Base-by-base conservation (phyloP, 441 rosid species). In the Macaranga tanarius region DNA sequence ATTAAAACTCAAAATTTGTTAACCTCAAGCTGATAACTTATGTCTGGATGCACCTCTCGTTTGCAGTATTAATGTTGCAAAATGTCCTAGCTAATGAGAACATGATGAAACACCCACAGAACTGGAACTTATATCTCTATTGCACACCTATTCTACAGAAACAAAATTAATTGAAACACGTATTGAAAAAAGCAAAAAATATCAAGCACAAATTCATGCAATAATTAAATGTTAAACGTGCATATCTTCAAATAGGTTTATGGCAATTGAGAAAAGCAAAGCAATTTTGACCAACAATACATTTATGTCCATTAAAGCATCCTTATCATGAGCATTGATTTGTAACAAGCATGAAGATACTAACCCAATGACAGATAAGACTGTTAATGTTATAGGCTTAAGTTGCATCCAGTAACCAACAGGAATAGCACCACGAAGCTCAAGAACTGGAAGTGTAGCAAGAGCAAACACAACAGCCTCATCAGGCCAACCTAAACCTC, bases 351-450 rank as follows among this genome's bases (percentile, higher is more conserved):
- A 44, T 67, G 72, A 45, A 8, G 42, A 51, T 62, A 82, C 95
- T 81, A 67, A 94, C 97, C 97, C 99, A 71, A 88, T 34, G 78
- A 92, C 76, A 67, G 97, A 82, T 70, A 85, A 78, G 71, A 81
- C 71, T 2, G 94, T 94, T 57, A 92, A 82, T 67, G 71, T 65
- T 0, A 22, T 28, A 22, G 97, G 97, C 47, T 85, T 86, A 22
- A 94, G 93, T 68, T 89, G 91, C 97, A 94, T 82, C 99, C 99
- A 92, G 70, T 94, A 92, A 69, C 99, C 99, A 52, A 92, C 97
- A 7, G 97, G 97, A 52, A 90, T 92, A 40, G 97, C 99, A 64
- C 99, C 94, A 55, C 97, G 95, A 54, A 92, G 99, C 84, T 94
- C 97, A 64, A 94, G 78, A 63, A 94, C 80, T 0, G 97, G 97